These are phyloP conservation scores for Penicillium canescens DNA, from an alignment of 495 filamentous ascomycete species.

Conservation along the genomic window DNA sequence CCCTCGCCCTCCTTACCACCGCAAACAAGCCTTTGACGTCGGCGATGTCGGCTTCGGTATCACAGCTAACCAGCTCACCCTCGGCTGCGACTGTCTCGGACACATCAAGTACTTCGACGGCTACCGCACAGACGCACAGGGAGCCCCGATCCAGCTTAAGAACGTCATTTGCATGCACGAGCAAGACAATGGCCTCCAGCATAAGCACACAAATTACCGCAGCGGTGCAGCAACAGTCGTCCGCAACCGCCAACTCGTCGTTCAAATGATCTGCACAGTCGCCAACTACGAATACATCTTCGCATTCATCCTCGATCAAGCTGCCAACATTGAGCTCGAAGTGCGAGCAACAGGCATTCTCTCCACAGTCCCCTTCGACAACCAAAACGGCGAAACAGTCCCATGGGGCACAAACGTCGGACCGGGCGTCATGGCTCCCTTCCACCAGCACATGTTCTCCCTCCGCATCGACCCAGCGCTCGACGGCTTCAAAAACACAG, in stretches of 20 bases:
- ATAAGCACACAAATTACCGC: conserved; percentile 73
- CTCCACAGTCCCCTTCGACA: conserved; percentile 76
- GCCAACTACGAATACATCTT: conserved; percentile 75
- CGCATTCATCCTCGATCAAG: conserved; percentile 79
- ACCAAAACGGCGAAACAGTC: conserved; percentile 42
- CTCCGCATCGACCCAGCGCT: conserved; percentile 83
- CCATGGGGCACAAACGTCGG: conserved; percentile 87
- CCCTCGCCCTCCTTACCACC: conserved; percentile 66
- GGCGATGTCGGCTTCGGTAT: conserved; percentile 68
- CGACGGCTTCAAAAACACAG: conserved; percentile 70
- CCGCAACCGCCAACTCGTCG: conserved; percentile 60
- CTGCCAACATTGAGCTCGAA: conserved; percentile 74
- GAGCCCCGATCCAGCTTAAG: conserved; percentile 51
- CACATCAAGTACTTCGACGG: conserved; percentile 67
- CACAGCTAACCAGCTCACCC: conserved; percentile 64
- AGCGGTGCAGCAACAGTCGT: conserved; percentile 59
- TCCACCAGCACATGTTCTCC: conserved; percentile 91
- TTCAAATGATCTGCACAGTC: conserved; percentile 76
- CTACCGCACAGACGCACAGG: conserved; percentile 53
- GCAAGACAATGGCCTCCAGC: conserved; percentile 66
- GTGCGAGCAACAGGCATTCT: conserved; percentile 83
- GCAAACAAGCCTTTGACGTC: conserved; percentile 73
- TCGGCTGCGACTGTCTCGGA: conserved; percentile 71
- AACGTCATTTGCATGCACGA: conserved; percentile 71
- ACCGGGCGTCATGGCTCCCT: conserved; percentile 74